Evolutionary conservation across 768 basidiomycete genomes (phyloP), one percentile per base, ranked within the genome.

Genomic region (Termitomyces sp.): DNA sequence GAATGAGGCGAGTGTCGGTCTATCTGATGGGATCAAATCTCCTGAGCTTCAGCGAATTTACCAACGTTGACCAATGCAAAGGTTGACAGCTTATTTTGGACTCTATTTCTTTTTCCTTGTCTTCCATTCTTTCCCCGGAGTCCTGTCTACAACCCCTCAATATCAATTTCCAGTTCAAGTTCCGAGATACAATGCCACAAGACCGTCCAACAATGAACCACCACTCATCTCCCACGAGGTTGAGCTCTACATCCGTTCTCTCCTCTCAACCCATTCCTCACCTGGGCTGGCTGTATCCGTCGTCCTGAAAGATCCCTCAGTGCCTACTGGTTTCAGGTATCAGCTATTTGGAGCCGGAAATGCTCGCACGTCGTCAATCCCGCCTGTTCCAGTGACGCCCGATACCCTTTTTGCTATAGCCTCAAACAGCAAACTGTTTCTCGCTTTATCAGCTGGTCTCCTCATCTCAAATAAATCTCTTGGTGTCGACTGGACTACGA

Each of bases 331-430:
- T 24, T 78, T 75, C 72, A 59, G 67, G 3, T 65, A 71, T 31
- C 76, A 78, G 58, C 76, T 73, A 48, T 72, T 71, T 0, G 71
- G 70, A 2, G 76, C 73, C 60, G 76, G 78, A 3, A 58, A 65
- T 16, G 75, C 74, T 10, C 61, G 69, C 5, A 70, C 59, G 0
- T 68, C 72, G 1, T 57, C 70, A 0, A 26, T 12, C 18, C 54
- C 55, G 1, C 55, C 37, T 26, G 57, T 59, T 20, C 74, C 72
- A 7, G 67, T 78, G 2, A 76, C 74, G 1, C 75, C 76, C 0
- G 76, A 78, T 57, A 74, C 78, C 1, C 53, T 79, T 5, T 78
- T 77, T 53, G 74, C 74, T 5, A 76, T 79, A 55, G 77, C 76
- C 20, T 77, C 76, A 0, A 76, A 77, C 63, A 73, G 71, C 69